Evolutionary conservation across 192 early-diverging fungal species (phyloP).

Genomic region (Backusella parvicylindrica): DNA sequence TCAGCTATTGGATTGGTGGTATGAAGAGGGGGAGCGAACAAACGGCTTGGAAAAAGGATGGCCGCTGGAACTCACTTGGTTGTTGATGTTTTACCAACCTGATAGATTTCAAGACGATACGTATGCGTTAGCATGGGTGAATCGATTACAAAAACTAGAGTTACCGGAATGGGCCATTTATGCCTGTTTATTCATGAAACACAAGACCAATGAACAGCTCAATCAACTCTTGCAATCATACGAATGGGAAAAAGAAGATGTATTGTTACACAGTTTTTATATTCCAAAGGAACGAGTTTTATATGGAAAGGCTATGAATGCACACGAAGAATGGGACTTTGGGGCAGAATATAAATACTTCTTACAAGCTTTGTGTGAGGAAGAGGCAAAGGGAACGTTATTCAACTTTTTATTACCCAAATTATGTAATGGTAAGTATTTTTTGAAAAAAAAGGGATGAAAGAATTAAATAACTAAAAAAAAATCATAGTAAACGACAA

Average conservation of each 20-base stretch:
- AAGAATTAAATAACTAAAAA: neutral
- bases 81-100: neutral
- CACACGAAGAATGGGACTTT: constrained; percentile 7
- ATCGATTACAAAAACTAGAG: neutral
- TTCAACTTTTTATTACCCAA: neutral
- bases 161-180: neutral
- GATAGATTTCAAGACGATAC: neutral
- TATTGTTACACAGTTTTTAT: neutral
- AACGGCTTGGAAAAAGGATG: neutral
- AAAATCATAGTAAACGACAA: neutral
- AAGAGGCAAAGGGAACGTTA: neutral
- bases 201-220: neutral
- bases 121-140: neutral
- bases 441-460: too few species aligned
- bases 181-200: neutral
- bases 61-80: neutral
- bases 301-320: neutral
- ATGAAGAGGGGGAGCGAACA: neutral
- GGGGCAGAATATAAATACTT: neutral
- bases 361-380: neutral
- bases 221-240: neutral
- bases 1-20: constrained; percentile 10
- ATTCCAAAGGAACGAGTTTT: neutral
- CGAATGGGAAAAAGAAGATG: neutral
- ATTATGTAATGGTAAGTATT: neutral